These are phyloP conservation scores for Chrysanthemum seticuspe DNA, from an alignment of 129 eudicot species.

Conservation along the genomic window DNA sequence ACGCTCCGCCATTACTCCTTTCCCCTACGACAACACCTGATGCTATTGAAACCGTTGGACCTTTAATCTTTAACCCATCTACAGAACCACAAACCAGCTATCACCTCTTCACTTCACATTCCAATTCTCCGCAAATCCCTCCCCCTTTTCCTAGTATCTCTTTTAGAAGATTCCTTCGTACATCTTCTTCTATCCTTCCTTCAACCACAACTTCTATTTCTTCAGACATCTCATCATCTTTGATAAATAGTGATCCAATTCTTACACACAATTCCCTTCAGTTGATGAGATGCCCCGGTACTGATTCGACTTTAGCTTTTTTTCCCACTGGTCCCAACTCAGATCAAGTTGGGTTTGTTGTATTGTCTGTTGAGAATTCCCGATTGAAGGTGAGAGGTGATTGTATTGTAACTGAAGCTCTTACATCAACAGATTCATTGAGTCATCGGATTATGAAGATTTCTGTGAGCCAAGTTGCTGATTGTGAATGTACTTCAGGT, in stretches of 20 bases:
- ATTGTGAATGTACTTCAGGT: conserved; percentile 28
- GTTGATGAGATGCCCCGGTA: conserved; percentile 36
- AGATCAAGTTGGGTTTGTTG: conserved; percentile 47
- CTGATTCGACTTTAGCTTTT: conserved; percentile 32
- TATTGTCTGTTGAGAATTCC: conserved; percentile 30
- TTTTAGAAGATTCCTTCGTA: conserved; percentile 11
- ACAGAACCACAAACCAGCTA: conserved; percentile 16
- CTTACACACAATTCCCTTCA: conserved; percentile 38
- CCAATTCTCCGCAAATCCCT: conserved; percentile 25
- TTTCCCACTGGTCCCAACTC: conserved; percentile 51
- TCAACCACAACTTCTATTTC: conserved; percentile 20
- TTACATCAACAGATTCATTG: not conserved
- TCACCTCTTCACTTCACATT: conserved; percentile 23
- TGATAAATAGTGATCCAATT: not conserved
- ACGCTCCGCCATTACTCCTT: conserved; percentile 23
- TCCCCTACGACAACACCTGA: conserved; percentile 2
- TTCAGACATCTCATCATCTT: conserved; percentile 16
- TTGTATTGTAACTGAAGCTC: conserved; percentile 21
- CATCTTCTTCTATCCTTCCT: conserved; percentile 27
- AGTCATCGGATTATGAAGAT: conserved; percentile 39
- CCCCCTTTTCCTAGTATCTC: conserved; percentile 24
- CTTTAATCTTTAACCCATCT: conserved; percentile 30
- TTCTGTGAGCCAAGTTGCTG: conserved; percentile 32
- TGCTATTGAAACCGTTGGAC: conserved; percentile 26
- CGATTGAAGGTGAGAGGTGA: conserved; percentile 20